Conservation (phyloP, 1,284 basidiomycete genomes). For the Coniophora puteana region DNA sequence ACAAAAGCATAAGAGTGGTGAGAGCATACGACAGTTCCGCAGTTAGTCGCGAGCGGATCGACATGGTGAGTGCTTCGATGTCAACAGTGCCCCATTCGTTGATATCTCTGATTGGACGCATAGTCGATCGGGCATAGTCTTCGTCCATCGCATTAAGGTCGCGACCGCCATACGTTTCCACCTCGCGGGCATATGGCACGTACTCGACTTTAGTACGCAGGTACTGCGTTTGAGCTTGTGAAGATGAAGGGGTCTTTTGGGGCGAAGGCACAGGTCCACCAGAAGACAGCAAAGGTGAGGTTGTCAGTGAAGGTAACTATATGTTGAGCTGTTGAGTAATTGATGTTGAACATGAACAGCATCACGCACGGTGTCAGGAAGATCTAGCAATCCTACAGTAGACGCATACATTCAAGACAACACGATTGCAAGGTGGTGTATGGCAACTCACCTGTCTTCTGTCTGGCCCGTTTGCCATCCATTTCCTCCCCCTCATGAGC, state of each 20-base stretch:
- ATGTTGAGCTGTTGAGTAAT: slow-evolving; percentile 5
- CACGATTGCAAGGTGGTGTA: too few species aligned
- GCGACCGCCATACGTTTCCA: slow-evolving; percentile 83
- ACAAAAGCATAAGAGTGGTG: slow-evolving; percentile 85
- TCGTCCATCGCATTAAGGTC: slow-evolving; percentile 73
- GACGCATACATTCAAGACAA: not conserved
- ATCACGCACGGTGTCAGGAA: slow-evolving; percentile 32
- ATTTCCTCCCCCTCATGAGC: slow-evolving; percentile 64
- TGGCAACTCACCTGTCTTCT: slow-evolving; percentile 65
- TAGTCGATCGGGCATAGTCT: slow-evolving; percentile 51
- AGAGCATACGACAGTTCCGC: slow-evolving; percentile 88
- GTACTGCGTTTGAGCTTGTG: slow-evolving; percentile 39
- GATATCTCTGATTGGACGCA: slow-evolving; percentile 61
- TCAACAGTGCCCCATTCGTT: slow-evolving; percentile 87
- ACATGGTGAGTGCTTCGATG: slow-evolving; percentile 87
- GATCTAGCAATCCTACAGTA: slow-evolving; percentile 38
- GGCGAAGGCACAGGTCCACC: slow-evolving; percentile 14
- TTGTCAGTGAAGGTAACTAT: slow-evolving; percentile 19
- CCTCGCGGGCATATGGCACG: slow-evolving; percentile 73
- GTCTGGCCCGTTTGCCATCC: slow-evolving; percentile 62
- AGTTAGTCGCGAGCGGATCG: slow-evolving; percentile 81
- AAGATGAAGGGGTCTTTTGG: slow-evolving; percentile 16
- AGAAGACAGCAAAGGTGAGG: too few species aligned
- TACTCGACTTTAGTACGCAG: slow-evolving; percentile 89
- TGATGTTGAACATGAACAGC: slow-evolving; percentile 9